Evolutionary conservation across 768 basidiomycete genomes (phyloP).

Genomic region (Trichaptum fuscoviolaceum): DNA sequence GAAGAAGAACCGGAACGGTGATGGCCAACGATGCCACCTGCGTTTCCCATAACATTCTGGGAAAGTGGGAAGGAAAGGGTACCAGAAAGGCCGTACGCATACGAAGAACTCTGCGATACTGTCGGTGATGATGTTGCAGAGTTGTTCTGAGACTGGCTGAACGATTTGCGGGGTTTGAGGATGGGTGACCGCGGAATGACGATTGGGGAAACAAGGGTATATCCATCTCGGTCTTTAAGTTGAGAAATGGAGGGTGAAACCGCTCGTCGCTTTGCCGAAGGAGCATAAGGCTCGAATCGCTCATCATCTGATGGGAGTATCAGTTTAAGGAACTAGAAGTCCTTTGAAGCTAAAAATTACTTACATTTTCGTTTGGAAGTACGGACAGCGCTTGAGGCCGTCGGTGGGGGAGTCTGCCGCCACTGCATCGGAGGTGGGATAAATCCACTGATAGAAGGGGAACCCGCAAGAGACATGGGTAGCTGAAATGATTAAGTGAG

Average conservation of each 20-base stretch:
- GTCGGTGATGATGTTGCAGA: constrained; percentile 75
- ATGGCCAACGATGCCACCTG: background rate
- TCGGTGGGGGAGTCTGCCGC: constrained; percentile 78
- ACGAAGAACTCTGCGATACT: constrained; percentile 31
- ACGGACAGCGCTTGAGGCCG: constrained; percentile 53
- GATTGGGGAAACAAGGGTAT: constrained; percentile 42
- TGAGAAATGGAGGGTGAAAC: constrained; percentile 75
- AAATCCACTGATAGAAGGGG: constrained; percentile 42
- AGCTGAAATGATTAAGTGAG: constrained; percentile 14
- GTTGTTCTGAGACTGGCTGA: constrained; percentile 37
- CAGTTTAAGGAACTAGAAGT: constrained; percentile 6
- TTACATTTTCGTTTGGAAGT: constrained; percentile 79
- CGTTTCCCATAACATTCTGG: constrained; percentile 28
- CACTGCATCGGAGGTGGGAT: constrained; percentile 58
- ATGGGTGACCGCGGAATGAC: constrained; percentile 41
- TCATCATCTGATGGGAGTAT: constrained; percentile 57
- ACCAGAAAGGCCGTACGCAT: background rate
- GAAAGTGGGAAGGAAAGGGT: constrained; percentile 39
- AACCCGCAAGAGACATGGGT: constrained; percentile 45
- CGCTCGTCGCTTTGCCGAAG: constrained; percentile 71
- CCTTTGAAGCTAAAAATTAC: constrained; percentile 18
- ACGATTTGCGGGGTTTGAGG: constrained; percentile 21
- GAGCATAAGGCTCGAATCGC: constrained; percentile 80
- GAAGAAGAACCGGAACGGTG: constrained; percentile 3
- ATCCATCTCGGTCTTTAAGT: constrained; percentile 52